These are phyloP conservation scores for Candida bentonensis DNA, from an alignment of 805 yeast species.

Conservation along the genomic window DNA sequence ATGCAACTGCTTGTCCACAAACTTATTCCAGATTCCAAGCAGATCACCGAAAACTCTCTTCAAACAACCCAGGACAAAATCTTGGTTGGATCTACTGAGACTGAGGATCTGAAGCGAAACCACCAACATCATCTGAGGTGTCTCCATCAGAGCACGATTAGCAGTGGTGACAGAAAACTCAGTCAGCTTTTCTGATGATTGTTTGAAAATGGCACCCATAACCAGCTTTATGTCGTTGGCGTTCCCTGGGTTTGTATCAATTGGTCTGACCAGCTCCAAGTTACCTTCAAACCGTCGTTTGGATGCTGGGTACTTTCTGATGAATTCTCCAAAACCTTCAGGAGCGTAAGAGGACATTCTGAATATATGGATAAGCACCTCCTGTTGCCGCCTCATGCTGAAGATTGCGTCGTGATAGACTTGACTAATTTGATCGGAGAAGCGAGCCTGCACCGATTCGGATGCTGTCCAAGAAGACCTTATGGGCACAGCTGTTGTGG, in stretches of 20 bases:
- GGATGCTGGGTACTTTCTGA: conserved; percentile 18
- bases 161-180: conserved; percentile 22
- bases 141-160: conserved; percentile 26
- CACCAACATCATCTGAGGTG: conserved; percentile 29
- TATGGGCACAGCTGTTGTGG: background rate
- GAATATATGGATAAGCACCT: conserved; percentile 32
- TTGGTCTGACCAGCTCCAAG: conserved; percentile 20
- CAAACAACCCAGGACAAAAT: conserved; percentile 39
- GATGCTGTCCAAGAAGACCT: background rate
- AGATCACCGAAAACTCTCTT: conserved; percentile 39
- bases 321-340: conserved; percentile 28
- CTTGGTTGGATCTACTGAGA: conserved; percentile 44
- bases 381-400: conserved; percentile 30
- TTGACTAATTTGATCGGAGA: background rate
- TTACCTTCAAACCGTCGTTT: conserved; percentile 12
- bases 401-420: background rate
- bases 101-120: conserved; percentile 27
- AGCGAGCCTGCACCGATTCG: background rate
- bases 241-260: conserved; percentile 32
- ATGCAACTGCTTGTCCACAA: conserved; percentile 39
- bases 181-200: conserved; percentile 18
- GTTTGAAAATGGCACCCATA: conserved; percentile 33
- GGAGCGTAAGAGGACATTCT: conserved; percentile 27
- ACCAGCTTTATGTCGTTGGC: conserved; percentile 33
- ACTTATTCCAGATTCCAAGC: conserved; percentile 42